These are phyloP conservation scores for Trametes meyenii DNA, from an alignment of 768 basidiomycete species.

Conservation along the genomic window DNA sequence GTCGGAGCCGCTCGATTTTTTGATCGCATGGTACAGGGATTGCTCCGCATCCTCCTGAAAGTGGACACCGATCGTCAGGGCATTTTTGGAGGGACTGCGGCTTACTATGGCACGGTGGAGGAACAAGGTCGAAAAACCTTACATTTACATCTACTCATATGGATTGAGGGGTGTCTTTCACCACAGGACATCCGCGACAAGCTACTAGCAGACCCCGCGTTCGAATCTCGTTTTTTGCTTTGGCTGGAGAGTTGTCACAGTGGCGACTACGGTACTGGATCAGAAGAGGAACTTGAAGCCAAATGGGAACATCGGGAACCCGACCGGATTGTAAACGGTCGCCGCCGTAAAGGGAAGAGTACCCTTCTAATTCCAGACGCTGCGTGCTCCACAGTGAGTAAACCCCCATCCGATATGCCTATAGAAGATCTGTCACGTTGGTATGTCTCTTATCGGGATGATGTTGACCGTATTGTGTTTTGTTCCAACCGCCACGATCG, in stretches of 20 bases:
- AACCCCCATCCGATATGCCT: background rate
- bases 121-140: conserved; percentile 20
- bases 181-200: conserved; percentile 21
- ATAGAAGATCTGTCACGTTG: background rate
- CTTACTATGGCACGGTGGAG: conserved; percentile 26
- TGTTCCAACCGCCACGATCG: background rate
- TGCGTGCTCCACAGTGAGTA: background rate
- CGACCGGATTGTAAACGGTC: background rate
- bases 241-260: background rate
- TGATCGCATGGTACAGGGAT: background rate
- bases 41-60: background rate
- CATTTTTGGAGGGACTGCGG: conserved; percentile 1
- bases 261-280: background rate
- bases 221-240: background rate
- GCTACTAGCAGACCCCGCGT: background rate
- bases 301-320: background rate
- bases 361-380: background rate
- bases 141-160: conserved; percentile 27
- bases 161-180: conserved; percentile 15
- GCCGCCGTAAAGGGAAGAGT: background rate
- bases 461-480: background rate
- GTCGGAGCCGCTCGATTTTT: background rate
- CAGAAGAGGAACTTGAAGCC: background rate
- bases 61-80: background rate
- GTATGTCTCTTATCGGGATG: background rate